Percentiles rank a stretch among this genome's conserved stretches.
Conservation (phyloP, 805 yeast genomes). For the Lipomyces sp. region DNA sequence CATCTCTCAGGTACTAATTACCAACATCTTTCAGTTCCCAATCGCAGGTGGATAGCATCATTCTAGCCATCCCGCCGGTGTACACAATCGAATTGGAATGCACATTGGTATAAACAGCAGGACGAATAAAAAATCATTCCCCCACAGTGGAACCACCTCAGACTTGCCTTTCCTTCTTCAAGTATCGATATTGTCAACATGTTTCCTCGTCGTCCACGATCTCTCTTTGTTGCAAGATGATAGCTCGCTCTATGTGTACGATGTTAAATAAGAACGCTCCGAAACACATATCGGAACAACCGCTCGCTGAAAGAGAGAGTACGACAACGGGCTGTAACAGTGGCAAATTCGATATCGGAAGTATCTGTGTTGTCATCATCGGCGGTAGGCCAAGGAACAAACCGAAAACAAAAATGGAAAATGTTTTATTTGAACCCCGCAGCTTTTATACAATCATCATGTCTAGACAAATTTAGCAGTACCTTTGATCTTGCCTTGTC, state of each 20-base stretch:
- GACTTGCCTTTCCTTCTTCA: constrained; percentile 38
- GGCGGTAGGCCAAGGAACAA: background rate
- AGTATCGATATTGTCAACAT: background rate
- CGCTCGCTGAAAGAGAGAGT: constrained; percentile 2
- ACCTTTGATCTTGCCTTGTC: constrained; percentile 77
- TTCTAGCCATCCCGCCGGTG: background rate
- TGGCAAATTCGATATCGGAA: constrained; percentile 18
- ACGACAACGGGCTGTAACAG: background rate
- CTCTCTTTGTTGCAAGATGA: background rate
- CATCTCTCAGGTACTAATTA: background rate
- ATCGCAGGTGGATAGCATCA: background rate
- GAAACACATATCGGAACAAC: background rate
- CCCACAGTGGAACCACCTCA: constrained; percentile 21
- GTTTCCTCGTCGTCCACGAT: background rate
- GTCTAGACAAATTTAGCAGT: constrained; percentile 54
- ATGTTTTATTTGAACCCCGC: background rate
- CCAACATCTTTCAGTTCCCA: background rate
- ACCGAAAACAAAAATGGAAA: too few species aligned
- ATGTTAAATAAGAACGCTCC: constrained; percentile 1
- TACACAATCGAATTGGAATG: background rate
- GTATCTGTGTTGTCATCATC: constrained; percentile 34
- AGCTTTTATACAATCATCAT: background rate
- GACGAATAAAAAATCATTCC: too few species aligned
- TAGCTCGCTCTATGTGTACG: background rate
- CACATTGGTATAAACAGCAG: background rate